phyloP scores from a whole-genome alignment of 2,329 filamentous ascomycete genomes.

The Pochonia chlamydosporia region DNA sequence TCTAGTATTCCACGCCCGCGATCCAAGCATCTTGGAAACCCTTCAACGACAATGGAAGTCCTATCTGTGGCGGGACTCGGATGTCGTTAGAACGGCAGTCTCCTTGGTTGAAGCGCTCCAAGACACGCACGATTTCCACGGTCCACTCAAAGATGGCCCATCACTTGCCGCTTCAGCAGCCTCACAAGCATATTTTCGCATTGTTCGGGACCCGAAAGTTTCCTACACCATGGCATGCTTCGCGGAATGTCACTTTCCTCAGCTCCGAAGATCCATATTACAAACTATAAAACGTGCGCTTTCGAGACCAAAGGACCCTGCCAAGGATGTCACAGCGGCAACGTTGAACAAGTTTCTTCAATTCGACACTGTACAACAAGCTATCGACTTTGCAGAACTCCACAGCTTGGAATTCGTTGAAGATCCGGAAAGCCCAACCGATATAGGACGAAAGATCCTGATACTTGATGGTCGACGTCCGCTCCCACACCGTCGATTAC shows the following conservation, averaged over 20 bases:
- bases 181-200: constrained; percentile 52
- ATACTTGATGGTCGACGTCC: constrained; percentile 37
- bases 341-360: constrained; percentile 52
- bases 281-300: constrained; percentile 50
- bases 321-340: constrained; percentile 54
- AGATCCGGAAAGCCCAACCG: constrained; percentile 25
- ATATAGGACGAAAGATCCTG: constrained; percentile 33
- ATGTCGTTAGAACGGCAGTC: constrained; percentile 56
- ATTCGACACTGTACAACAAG: constrained; percentile 64
- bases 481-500: constrained; percentile 43
- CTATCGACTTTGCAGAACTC: constrained; percentile 57
- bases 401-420: constrained; percentile 48
- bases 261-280: constrained; percentile 53
- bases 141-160: constrained; percentile 47
- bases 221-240: constrained; percentile 68
- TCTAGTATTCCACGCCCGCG: constrained; percentile 54
- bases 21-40: constrained; percentile 47
- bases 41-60: constrained; percentile 53
- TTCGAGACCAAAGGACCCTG: constrained; percentile 48
- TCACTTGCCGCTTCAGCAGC: constrained; percentile 43
- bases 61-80: constrained; percentile 47
- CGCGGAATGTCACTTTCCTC: constrained; percentile 61
- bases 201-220: constrained; percentile 48
- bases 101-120: constrained; percentile 56
- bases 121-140: constrained; percentile 50